Evolutionary conservation across 495 filamentous ascomycete genomes (phyloP), one percentile per base, ranked within the genome.

Genomic region (Lophiostoma macrostomum): DNA sequence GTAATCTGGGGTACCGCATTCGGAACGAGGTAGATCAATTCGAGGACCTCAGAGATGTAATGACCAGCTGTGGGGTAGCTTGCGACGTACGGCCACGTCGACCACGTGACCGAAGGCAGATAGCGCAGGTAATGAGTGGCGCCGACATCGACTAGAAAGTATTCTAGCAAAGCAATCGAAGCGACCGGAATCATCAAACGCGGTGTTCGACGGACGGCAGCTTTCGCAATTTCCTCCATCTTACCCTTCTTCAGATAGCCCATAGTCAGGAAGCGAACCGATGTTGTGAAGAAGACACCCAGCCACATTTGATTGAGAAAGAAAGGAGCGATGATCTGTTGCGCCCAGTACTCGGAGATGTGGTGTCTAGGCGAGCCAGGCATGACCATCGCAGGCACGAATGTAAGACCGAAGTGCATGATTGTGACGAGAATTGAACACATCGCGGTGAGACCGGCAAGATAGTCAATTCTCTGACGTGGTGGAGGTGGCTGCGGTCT

Each of bases 1-100:
- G 67, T 73, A 34, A 74, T 69, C 47, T 70, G 62, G 0, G 71
- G 71, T 16, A 70, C 71, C 1, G 71, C 71, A 35, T 73, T 74
- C 14, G 71, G 71, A 30, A 74, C 65, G n/a, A 74, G 57, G 47
- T 69, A 74, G 27, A 67, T 55, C 10, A 74, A 53, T 53, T 73
- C 68, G 11, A 74, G 44, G 5, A 71, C 44, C 36, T 70, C 70
- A 14, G 50, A 58, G 28, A 74, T 56, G 56, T 60, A 74, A 32
- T 58, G 56, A 11, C 68, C 68, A 32, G 68, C 64, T 22, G 67
- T 69, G 4, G 47, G 36, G 50, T 58, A 67, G 24, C 54, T 49
- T 0, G 56, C 50, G n/a, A 66, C 58, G 50, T 64, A 71, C 8
- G 71, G 71, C 71, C 71, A 74, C 19, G 64, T 66, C 4, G 71